Conservation (phyloP, 2,329 filamentous ascomycete species). For the Trichophyton simii region DNA sequence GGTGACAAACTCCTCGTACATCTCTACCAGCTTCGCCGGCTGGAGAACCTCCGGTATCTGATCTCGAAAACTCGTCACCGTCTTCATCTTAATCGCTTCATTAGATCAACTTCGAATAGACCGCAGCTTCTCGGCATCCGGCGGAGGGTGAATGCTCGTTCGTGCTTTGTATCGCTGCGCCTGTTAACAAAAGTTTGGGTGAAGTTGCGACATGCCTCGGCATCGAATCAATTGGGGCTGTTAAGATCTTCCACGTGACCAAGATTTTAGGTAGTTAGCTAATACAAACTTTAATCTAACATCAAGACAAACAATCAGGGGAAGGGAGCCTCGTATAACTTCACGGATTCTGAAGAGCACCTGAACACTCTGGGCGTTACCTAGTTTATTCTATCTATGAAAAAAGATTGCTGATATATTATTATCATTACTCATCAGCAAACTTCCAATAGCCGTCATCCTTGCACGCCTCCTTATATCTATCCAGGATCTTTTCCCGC, state of each 20-base stretch:
- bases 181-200: not conserved
- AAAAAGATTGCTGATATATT: too few relatives aligned
- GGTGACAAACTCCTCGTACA: slow-evolving; percentile 64
- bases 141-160: not conserved
- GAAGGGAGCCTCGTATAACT: too few relatives aligned
- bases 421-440: slow-evolving; percentile 52
- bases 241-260: not conserved
- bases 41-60: slow-evolving; percentile 22
- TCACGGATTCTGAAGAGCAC: too few relatives aligned
- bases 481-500: slow-evolving; percentile 53
- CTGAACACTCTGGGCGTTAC: too few relatives aligned
- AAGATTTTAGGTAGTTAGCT: not conserved
- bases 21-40: slow-evolving; percentile 29
- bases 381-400: too few relatives aligned
- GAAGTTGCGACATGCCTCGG: slow-evolving; percentile 1
- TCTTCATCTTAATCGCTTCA: slow-evolving; percentile 20
- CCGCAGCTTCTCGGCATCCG: not conserved
- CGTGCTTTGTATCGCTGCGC: not conserved
- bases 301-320: too few relatives aligned
- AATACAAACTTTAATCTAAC: too few relatives aligned
- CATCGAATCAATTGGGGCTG: not conserved
- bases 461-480: slow-evolving; percentile 71
- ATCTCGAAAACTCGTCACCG: slow-evolving; percentile 19
- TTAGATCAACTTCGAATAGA: not conserved
- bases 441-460: slow-evolving; percentile 68